Evolutionary conservation across 768 basidiomycete species (phyloP), one percentile per base, ranked within the genome.

Genomic region (Trametes cingulata): DNA sequence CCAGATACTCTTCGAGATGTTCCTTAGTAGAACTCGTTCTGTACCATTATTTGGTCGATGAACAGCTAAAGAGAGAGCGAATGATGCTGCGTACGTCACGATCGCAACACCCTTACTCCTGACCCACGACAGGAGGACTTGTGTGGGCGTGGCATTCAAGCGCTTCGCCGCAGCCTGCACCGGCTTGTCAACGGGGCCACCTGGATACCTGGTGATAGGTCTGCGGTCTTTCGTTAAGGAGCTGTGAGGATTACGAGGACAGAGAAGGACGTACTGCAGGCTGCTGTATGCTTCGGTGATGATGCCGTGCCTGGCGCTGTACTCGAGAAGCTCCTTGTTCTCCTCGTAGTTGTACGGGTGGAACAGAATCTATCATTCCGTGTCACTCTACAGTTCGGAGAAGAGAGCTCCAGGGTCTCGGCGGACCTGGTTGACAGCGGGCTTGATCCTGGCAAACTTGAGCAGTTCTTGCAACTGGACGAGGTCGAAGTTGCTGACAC

Each of bases 301-400:
- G 64, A 91, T 87, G 15, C 82, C 82, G 56, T 86, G 77, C 64
- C 85, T 75, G 27, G 77, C 72, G 62, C 81, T 75, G 56, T 80
- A 82, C 35, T 81, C 78, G 54, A 88, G 74, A 37, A 87, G 76
- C 3, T 80, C 80, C 61, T 83, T 79, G 40, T 81, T 81, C 19
- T 81, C 77, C 35, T 82, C 79, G 76, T 84, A 86, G 53, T 88
- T 82, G 69, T 89, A 91, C 12, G 90, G 88, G 68, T 90, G 86
- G 33, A 90, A 74, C 59, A 80, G 79, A 49, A 91, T 86, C 85
- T 90, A 57, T 5, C 14, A n/a, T 46, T 15, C 33, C 27, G 37
- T 12, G 20, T 17, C 27, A 35, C 15, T 22, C 15, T 24, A 13
- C 17, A n/a, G 20, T 29, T 22, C 9, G 3, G 20, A 5, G 4